These are phyloP conservation scores for Termitomyces sp. DNA, from an alignment of 768 basidiomycete species.

Conservation along the genomic window DNA sequence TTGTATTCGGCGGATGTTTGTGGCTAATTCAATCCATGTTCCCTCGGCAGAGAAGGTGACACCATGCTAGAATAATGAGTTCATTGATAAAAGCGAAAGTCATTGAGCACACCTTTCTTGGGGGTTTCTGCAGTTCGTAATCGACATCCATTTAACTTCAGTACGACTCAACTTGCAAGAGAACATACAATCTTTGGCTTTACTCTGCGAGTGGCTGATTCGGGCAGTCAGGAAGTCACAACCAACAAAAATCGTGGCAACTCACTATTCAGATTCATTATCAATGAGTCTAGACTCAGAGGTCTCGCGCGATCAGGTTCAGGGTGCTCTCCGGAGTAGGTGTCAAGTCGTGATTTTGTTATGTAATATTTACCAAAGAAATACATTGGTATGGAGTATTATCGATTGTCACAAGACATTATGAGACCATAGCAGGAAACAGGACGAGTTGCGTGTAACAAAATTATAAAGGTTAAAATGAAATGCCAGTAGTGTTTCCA, in stretches of 20 bases:
- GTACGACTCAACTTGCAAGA: slow-evolving; percentile 6
- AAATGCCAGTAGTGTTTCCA: slow-evolving; percentile 11
- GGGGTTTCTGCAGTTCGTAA: slow-evolving; percentile 36
- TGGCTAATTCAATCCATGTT: slow-evolving; percentile 77
- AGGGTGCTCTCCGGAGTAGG: no score
- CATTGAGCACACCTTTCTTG: slow-evolving; percentile 35
- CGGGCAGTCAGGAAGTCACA: neutral
- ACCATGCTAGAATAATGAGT: slow-evolving; percentile 51
- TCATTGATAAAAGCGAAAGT: neutral
- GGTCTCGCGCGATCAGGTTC: no score
- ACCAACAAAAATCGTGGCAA: neutral
- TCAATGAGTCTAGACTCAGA: neutral
- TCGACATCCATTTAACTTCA: neutral
- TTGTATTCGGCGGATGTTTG: slow-evolving; percentile 92
- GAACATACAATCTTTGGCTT: slow-evolving; percentile 45
- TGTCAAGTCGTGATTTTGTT: neutral
- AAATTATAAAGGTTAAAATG: slow-evolving; percentile 2
- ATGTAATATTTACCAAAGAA: no score
- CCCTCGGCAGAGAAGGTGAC: slow-evolving; percentile 75
- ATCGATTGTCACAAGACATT: neutral
- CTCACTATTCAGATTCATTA: slow-evolving; percentile 5
- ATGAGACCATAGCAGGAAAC: slow-evolving; percentile 6
- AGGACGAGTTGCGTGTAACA: slow-evolving; percentile 4
- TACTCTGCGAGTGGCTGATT: slow-evolving; percentile 34
- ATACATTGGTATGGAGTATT: no score